A percentile compares a stretch with the other conserved stretches of the same genome.
Evolutionary conservation across 1,284 basidiomycete genomes (phyloP).

Genomic region (Apiotrichum gracile): DNA sequence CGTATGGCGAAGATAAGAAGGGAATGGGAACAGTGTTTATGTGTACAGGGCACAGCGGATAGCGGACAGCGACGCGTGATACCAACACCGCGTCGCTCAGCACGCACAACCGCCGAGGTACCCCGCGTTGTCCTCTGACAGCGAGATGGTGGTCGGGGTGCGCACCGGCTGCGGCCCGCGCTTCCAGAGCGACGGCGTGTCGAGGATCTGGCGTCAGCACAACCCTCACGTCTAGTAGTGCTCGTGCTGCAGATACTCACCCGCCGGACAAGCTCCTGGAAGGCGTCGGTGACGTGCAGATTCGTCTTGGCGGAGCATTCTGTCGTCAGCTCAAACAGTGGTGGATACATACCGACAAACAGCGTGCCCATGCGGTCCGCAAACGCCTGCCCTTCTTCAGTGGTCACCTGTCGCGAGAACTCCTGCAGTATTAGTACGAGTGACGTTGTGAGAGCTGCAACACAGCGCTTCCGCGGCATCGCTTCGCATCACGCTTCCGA

Average conservation of each 20-base stretch:
- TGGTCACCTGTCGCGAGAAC: conserved; percentile 74
- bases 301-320: conserved; percentile 72
- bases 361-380: conserved; percentile 73
- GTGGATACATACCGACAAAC: conserved; percentile 64
- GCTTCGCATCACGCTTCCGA: neutral
- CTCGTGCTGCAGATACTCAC: conserved; percentile 26
- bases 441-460: neutral
- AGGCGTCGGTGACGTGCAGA: conserved; percentile 70
- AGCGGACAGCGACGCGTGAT: too few relatives aligned
- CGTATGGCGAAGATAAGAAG: too few relatives aligned
- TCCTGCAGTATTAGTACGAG: conserved; percentile 2
- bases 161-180: conserved; percentile 16
- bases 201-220: conserved; percentile 39
- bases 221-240: too few relatives aligned
- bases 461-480: neutral
- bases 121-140: conserved; percentile 14
- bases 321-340: conserved; percentile 14
- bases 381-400: conserved; percentile 71
- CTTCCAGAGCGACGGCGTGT: conserved; percentile 42
- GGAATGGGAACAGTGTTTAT: too few relatives aligned
- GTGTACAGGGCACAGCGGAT: too few relatives aligned
- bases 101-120: conserved; percentile 18
- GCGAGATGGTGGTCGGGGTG: neutral
- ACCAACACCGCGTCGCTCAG: neutral
- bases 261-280: conserved; percentile 70